Conservation (phyloP, 768 basidiomycete genomes). For the Termitomyces sp. region DNA sequence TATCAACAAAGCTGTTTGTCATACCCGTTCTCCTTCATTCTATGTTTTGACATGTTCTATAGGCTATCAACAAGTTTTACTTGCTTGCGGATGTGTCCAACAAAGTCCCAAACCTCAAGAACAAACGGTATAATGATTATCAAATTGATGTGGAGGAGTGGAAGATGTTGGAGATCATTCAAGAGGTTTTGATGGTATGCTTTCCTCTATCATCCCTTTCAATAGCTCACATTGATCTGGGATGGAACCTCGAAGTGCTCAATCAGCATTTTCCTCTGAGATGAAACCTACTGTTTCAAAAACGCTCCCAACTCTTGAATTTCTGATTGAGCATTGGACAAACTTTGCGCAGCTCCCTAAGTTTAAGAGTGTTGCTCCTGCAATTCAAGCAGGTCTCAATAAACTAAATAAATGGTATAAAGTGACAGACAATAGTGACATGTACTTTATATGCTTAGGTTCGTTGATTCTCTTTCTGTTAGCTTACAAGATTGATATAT, state of each 20-base stretch:
- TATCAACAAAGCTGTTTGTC: constrained; percentile 8
- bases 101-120: neutral
- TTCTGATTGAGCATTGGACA: too few relatives aligned
- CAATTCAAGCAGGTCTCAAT: constrained; percentile 22
- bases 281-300: constrained; percentile 23
- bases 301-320: constrained; percentile 23
- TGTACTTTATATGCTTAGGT: too few relatives aligned
- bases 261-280: constrained; percentile 21
- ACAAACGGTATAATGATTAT: too few relatives aligned
- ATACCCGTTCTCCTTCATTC: neutral
- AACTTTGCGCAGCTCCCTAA: too few relatives aligned
- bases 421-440: too few relatives aligned
- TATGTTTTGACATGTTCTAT: neutral
- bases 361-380: too few relatives aligned
- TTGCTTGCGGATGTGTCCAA: constrained; percentile 12
- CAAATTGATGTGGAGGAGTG: too few relatives aligned
- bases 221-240: constrained; percentile 17
- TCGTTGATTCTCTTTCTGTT: too few relatives aligned
- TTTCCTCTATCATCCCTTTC: constrained; percentile 17
- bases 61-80: constrained; percentile 19
- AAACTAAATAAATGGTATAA: constrained; percentile 24
- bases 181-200: too few relatives aligned
- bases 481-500: too few relatives aligned
- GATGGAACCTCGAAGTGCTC: constrained; percentile 10
- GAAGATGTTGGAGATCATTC: too few relatives aligned